Base-by-base conservation (phyloP, 768 basidiomycete genomes). In the Dioszegia aurantiaca region DNA sequence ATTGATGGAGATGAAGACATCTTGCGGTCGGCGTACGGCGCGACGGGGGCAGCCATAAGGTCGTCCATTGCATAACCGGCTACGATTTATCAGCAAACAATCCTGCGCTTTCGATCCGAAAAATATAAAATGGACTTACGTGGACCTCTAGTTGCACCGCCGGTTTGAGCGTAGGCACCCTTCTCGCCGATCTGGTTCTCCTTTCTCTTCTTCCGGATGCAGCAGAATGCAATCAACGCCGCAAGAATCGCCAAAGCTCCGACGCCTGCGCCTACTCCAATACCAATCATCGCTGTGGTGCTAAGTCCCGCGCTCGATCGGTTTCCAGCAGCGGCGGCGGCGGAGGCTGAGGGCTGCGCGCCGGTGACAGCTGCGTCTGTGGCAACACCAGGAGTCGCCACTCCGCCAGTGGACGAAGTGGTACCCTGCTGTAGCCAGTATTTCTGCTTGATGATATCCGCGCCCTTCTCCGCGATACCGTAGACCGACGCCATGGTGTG, bases 381-480 rank as follows among this genome's bases (percentile, higher is more conserved):
- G 0, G 69, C 69, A 12, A 37, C 41, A 10, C 70, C 70, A 4
- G 59, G 42, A 27, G 56, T 55, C 27, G 67, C 69, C 19, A 62
- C 64, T 3, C 41, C 64, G 6, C 28, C 44, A 11, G 37, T 24
- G 2, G 60, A 52, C 4, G 46, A n/a, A 12, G 45, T 28, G 4
- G 21, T 27, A 44, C 33, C 47, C 41, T 28, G 19, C 17, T 17
- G 6, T 58, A 70, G 75, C 51, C 30, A 42, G 68, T 78, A 78
- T 56, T 79, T 71, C 49, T 72, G 69, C 46, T 78, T 78, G 67
- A 81, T 79, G 61, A 82, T 74, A 47, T 77, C 77, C 21, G 80
- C 77, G 0, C 79, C 82, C 63, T 80, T 79, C 68, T 83, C 82
- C 2, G 82, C 82, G 30, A 82, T 74, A 39, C 80, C 82, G 37